Evolutionary conservation across 805 yeast species (phyloP).

Genomic region (Metschnikowia proteae): DNA sequence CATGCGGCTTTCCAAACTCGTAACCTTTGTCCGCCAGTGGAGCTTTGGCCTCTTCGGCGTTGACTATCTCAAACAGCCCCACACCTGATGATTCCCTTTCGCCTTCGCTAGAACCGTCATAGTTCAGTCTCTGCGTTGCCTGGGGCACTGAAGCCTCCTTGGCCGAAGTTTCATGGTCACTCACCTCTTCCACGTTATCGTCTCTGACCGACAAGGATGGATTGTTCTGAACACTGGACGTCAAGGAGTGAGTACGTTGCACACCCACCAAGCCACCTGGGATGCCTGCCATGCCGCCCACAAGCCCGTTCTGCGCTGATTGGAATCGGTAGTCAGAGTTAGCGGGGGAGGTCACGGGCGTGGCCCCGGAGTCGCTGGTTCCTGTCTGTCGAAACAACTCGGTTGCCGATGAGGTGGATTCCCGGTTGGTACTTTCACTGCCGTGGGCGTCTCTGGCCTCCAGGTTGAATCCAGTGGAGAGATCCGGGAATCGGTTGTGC

Average conservation of each 20-base stretch:
- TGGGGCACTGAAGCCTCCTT: slow-evolving; percentile 8
- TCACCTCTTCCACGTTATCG: slow-evolving; percentile 46
- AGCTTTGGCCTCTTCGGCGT: slow-evolving; percentile 45
- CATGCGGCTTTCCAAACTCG: background rate
- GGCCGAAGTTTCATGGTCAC: slow-evolving; percentile 41
- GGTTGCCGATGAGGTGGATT: slow-evolving; percentile 28
- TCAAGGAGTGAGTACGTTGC: slow-evolving; percentile 72
- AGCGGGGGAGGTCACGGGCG: slow-evolving; percentile 48
- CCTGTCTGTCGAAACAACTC: slow-evolving; percentile 27
- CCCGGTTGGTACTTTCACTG: slow-evolving; percentile 28
- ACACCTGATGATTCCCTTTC: slow-evolving; percentile 43
- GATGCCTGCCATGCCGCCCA: slow-evolving; percentile 41
- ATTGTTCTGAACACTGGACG: slow-evolving; percentile 89
- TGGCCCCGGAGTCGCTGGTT: slow-evolving; percentile 34
- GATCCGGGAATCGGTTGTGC: slow-evolving; percentile 30
- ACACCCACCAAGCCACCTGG: slow-evolving; percentile 43
- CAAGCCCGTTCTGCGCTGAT: slow-evolving; percentile 28
- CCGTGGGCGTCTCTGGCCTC: slow-evolving; percentile 9
- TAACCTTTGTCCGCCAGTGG: background rate
- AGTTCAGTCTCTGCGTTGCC: slow-evolving; percentile 4
- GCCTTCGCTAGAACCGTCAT: slow-evolving; percentile 28
- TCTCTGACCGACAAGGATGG: slow-evolving; percentile 89
- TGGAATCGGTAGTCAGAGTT: slow-evolving; percentile 47
- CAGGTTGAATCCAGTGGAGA: slow-evolving; percentile 25
- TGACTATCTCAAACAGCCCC: slow-evolving; percentile 53